These are phyloP conservation scores for Vaccinium myrtillus DNA, from an alignment of 148 eudicot species.

Conservation along the genomic window DNA sequence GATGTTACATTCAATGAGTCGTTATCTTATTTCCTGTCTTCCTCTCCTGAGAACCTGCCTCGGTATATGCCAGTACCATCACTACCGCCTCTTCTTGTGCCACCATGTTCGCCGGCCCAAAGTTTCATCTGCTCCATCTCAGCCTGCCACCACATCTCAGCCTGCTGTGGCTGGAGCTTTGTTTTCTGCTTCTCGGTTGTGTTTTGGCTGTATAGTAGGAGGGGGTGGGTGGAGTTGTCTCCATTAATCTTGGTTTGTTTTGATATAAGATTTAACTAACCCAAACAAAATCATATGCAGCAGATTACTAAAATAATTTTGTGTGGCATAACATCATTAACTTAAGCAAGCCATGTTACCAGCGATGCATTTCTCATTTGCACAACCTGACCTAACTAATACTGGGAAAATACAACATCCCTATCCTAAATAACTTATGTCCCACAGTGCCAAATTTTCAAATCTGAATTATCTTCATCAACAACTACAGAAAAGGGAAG, in stretches of 20 bases:
- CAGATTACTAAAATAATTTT: not conserved
- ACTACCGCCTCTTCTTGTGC: too few relatives aligned
- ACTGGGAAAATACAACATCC: not conserved
- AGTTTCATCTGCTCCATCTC: too few relatives aligned
- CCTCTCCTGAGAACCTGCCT: too few relatives aligned
- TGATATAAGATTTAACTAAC: not conserved
- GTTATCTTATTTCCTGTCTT: too few relatives aligned
- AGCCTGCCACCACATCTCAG: too few relatives aligned
- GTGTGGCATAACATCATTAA: not conserved
- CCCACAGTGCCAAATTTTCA: not conserved
- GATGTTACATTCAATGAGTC: too few relatives aligned
- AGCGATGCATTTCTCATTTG: not conserved
- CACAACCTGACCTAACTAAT: not conserved
- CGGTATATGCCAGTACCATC: too few relatives aligned
- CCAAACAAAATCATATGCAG: not conserved
- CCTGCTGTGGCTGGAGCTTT: not conserved
- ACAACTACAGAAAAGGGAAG: not conserved
- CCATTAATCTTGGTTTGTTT: not conserved
- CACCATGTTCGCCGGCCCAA: too few relatives aligned
- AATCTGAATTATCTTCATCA: not conserved
- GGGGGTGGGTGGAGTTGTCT: too few relatives aligned
- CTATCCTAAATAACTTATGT: not conserved
- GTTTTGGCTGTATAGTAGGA: too few relatives aligned
- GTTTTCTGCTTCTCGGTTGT: not conserved
- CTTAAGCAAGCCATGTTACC: slow-evolving; percentile 5